Evolutionary conservation across 2,329 filamentous ascomycete genomes (phyloP).

Genomic region (Fusarium torulosum): DNA sequence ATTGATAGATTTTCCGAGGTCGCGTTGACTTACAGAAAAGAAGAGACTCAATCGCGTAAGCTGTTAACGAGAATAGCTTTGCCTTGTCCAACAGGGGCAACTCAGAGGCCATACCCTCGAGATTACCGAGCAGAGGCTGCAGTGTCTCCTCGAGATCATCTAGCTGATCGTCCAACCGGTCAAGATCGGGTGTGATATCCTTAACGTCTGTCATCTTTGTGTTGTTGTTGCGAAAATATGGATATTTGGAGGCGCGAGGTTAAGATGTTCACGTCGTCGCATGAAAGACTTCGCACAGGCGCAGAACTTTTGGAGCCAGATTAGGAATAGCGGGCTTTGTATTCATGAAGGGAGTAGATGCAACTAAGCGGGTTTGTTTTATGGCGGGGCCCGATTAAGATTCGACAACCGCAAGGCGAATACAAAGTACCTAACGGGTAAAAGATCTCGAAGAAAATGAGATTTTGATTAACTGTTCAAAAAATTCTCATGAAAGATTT

Average conservation of each 20-base stretch:
- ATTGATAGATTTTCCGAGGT: neutral
- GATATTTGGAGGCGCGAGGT: slow-evolving; percentile 14
- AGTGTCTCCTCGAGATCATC: slow-evolving; percentile 82
- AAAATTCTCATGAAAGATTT: too few relatives aligned
- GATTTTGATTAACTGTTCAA: too few relatives aligned
- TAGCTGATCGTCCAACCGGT: slow-evolving; percentile 81
- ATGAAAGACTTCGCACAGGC: slow-evolving; percentile 35
- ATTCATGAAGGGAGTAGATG: slow-evolving; percentile 27
- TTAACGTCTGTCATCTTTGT: slow-evolving; percentile 57
- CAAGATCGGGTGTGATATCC: slow-evolving; percentile 75
- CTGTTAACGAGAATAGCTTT: slow-evolving; percentile 88
- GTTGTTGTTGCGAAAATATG: slow-evolving; percentile 3
- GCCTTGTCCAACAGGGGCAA: slow-evolving; percentile 94
- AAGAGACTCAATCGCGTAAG: slow-evolving; percentile 91
- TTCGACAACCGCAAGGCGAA: too few relatives aligned
- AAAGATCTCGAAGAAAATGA: too few relatives aligned
- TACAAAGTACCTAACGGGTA: too few relatives aligned
- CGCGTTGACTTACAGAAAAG: slow-evolving; percentile 75
- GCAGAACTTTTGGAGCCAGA: slow-evolving; percentile 42
- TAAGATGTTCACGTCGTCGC: slow-evolving; percentile 36
- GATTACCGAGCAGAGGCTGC: slow-evolving; percentile 75
- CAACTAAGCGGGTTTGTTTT: neutral
- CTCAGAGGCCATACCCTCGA: slow-evolving; percentile 78
- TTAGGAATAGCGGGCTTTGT: slow-evolving; percentile 23
- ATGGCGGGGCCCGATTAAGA: neutral